phyloP scores from a whole-genome alignment of 768 basidiomycete species.

The Gyrodon lividus region DNA sequence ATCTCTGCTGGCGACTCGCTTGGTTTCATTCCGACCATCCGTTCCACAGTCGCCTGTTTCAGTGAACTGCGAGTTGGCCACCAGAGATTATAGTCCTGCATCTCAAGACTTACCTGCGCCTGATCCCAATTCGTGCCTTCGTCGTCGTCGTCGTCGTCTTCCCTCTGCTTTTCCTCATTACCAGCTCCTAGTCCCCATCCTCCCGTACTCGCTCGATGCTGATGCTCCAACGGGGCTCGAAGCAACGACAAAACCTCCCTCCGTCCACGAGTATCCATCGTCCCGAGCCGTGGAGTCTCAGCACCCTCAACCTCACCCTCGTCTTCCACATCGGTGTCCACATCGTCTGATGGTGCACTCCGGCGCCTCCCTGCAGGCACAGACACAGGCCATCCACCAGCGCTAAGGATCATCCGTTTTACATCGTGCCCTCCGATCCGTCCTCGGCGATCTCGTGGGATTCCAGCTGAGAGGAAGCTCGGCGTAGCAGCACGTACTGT shows the following conservation, averaged over 20 bases:
- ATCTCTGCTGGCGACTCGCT: slow-evolving; percentile 24
- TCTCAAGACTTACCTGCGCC: slow-evolving; percentile 49
- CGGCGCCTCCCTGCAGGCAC: slow-evolving; percentile 8
- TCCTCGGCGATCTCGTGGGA: slow-evolving; percentile 77
- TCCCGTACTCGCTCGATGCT: slow-evolving; percentile 51
- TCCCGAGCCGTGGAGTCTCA: slow-evolving; percentile 54
- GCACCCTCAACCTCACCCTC: slow-evolving; percentile 48
- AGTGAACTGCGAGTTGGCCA: not conserved
- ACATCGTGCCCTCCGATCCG: slow-evolving; percentile 53
- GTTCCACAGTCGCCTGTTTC: slow-evolving; percentile 51
- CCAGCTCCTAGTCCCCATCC: slow-evolving; percentile 75
- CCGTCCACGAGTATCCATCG: slow-evolving; percentile 36
- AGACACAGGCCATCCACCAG: slow-evolving; percentile 22
- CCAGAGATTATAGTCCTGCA: not conserved
- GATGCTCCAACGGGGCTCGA: slow-evolving; percentile 48
- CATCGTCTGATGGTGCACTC: slow-evolving; percentile 20
- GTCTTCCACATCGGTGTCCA: slow-evolving; percentile 31
- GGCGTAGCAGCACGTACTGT: slow-evolving; percentile 39
- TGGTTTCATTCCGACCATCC: slow-evolving; percentile 54
- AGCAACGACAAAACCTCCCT: slow-evolving; percentile 3
- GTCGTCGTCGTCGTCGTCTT: slow-evolving; percentile 67
- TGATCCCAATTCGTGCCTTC: slow-evolving; percentile 68
- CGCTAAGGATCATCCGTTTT: slow-evolving; percentile 29
- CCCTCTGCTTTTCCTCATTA: slow-evolving; percentile 50
- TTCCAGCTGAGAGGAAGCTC: slow-evolving; percentile 69